Conservation (phyloP, 495 filamentous ascomycete genomes). For the Rhypophila decipiens region DNA sequence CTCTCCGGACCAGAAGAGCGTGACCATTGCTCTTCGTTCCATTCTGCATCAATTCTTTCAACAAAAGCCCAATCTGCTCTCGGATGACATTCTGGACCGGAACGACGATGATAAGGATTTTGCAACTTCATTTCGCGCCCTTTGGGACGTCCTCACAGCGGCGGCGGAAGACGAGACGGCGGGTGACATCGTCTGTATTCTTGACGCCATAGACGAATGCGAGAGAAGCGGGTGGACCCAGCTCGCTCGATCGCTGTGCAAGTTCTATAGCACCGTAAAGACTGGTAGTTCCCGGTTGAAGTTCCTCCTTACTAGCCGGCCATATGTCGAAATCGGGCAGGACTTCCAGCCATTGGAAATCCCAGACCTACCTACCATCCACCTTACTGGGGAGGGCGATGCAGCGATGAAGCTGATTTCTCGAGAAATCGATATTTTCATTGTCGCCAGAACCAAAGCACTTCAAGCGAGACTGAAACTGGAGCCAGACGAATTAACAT, state of each 20-base stretch:
- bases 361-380: slow-evolving; percentile 25
- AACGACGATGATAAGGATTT: slow-evolving; percentile 16
- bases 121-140: slow-evolving; percentile 19
- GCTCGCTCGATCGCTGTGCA: slow-evolving; percentile 6
- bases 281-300: slow-evolving; percentile 22
- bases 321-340: slow-evolving; percentile 32
- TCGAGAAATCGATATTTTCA: slow-evolving; percentile 10
- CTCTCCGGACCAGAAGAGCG: slow-evolving; percentile 35
- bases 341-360: slow-evolving; percentile 23
- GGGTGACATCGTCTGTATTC: slow-evolving; percentile 41
- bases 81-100: slow-evolving; percentile 15
- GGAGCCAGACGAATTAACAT: slow-evolving; percentile 1
- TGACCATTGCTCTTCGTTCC: slow-evolving; percentile 32
- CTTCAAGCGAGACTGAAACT: not conserved
- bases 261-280: too few species aligned
- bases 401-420: slow-evolving; percentile 6
- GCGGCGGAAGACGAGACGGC: slow-evolving; percentile 25
- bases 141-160: slow-evolving; percentile 39
- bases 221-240: slow-evolving; percentile 4
- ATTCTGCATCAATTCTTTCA: slow-evolving; percentile 45
- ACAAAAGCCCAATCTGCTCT: slow-evolving; percentile 24
- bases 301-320: slow-evolving; percentile 46
- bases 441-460: not conserved
- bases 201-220: slow-evolving; percentile 46
- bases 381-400: slow-evolving; percentile 23